These are phyloP conservation scores for Calocybe cyanea DNA, from an alignment of 768 basidiomycete species.

Conservation along the genomic window DNA sequence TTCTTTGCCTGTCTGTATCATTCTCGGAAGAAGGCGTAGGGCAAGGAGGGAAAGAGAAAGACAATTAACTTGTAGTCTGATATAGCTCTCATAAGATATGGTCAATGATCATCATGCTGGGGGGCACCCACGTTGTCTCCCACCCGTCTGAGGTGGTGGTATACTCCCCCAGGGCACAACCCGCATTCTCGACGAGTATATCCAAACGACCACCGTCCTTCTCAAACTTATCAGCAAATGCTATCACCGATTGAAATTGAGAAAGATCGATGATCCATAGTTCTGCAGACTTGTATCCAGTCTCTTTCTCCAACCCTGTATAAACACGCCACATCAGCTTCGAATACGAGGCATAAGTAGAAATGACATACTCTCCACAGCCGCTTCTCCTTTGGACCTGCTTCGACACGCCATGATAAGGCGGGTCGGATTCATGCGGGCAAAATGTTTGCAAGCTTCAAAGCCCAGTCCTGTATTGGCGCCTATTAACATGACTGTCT, in stretches of 20 bases:
- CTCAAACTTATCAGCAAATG: conserved; percentile 21
- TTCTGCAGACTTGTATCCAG: conserved; percentile 31
- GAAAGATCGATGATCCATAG: conserved; percentile 38
- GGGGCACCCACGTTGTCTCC: conserved; percentile 34
- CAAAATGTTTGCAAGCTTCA: conserved; percentile 44
- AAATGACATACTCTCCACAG: no score
- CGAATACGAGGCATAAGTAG: no score
- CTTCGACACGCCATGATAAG: conserved; percentile 39
- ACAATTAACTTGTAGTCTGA: conserved; percentile 47
- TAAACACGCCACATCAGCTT: conserved; percentile 18
- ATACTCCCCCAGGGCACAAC: conserved; percentile 11
- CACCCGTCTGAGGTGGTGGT: conserved; percentile 37
- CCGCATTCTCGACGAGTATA: conserved; percentile 46
- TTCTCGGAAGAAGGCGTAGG: conserved; percentile 39
- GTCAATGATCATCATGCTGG: neutral
- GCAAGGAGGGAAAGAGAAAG: conserved; percentile 37
- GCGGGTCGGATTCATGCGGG: conserved; percentile 36
- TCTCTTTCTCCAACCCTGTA: conserved; percentile 26
- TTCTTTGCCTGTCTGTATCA: conserved; percentile 33
- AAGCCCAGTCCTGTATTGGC: conserved; percentile 52
- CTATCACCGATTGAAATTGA: conserved; percentile 21
- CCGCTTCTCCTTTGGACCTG: no score
- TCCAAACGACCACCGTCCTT: conserved; percentile 32
- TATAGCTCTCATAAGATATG: neutral
- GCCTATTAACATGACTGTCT: conserved; percentile 45